Evolutionary conservation across 208 protist species (phyloP), one percentile per base, ranked within the genome.

Genomic region (Naegleria fowleri): DNA sequence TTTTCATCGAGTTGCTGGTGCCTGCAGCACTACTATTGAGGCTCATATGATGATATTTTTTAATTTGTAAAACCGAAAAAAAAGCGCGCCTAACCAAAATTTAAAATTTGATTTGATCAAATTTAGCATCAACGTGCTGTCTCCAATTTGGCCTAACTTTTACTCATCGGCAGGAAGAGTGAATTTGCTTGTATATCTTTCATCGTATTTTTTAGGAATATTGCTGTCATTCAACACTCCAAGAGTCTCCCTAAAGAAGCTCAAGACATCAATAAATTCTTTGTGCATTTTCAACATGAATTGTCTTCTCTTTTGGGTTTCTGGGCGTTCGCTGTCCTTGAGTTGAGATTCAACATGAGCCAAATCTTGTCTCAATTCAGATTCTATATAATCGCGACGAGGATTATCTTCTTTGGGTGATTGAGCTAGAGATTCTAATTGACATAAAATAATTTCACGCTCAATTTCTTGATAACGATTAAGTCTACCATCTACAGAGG

Each of bases 241-340:
- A 15, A 75, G 39, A 22, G 59, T 90, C 5, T 90, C 51, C 36
- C 36, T 90, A 33, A 79, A 79, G 38, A 79, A 90, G 5, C 5
- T 51, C 40, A 90, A 48, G 0, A 90, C 51, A 4, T 90, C 7
- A n/a, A 90, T 33, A 90, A 79, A 90, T 33, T 90, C 55, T 16
- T 51, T 90, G 87, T 90, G 87, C 52, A 90, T 75, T 13, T 51
- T 79, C 36, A 90, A 90, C 51, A 90, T 83, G 5, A 36, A 67
- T 16, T 75, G 7, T 79, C 87, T 67, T 75, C 55, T 40, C 9
- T 90, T 79, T 90, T 90, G 9, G 3, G 33, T 51, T 79, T 75
- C 16, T n/a, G 33, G 19, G 3, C 7, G 5, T 16, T 55, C 29
- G 13, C 7, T 51, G 3, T 79, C 36, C 15, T 33, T 51, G 16